These are phyloP conservation scores for Paecilomyces sp. DNA, from an alignment of 2,329 filamentous ascomycete species.

Conservation along the genomic window DNA sequence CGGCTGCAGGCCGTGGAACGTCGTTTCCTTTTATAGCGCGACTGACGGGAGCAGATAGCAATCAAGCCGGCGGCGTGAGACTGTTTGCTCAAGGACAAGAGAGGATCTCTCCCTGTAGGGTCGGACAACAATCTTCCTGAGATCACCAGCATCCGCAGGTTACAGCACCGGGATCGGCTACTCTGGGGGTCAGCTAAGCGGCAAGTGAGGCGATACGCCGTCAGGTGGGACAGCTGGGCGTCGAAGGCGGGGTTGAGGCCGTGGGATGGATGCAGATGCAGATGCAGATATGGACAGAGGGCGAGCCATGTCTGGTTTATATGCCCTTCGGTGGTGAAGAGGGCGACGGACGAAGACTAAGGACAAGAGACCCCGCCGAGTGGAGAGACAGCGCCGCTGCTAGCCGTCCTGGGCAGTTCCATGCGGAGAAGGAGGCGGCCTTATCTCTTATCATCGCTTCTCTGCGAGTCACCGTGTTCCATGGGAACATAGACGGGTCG, in stretches of 20 bases:
- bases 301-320: background rate
- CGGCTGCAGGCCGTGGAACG: slow-evolving; percentile 15
- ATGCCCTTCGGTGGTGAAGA: background rate
- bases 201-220: background rate
- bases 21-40: background rate
- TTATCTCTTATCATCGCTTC: background rate
- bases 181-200: background rate
- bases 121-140: background rate
- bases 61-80: background rate
- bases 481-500: slow-evolving; percentile 39
- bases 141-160: background rate
- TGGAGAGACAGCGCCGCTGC: slow-evolving; percentile 1
- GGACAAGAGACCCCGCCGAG: slow-evolving; percentile 4
- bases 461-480: slow-evolving; percentile 24
- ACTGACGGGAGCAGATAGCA: background rate
- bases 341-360: background rate
- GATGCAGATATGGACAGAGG: background rate
- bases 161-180: background rate
- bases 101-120: background rate
- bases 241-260: background rate
- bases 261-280: background rate
- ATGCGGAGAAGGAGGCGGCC: slow-evolving; percentile 6
- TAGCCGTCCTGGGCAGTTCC: slow-evolving; percentile 17
- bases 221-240: background rate
- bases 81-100: background rate